Percentiles rank a stretch among this genome's conserved stretches.
Evolutionary conservation across 164 flowering plant genomes (phyloP).

Genomic region (Magnolia officinalis): DNA sequence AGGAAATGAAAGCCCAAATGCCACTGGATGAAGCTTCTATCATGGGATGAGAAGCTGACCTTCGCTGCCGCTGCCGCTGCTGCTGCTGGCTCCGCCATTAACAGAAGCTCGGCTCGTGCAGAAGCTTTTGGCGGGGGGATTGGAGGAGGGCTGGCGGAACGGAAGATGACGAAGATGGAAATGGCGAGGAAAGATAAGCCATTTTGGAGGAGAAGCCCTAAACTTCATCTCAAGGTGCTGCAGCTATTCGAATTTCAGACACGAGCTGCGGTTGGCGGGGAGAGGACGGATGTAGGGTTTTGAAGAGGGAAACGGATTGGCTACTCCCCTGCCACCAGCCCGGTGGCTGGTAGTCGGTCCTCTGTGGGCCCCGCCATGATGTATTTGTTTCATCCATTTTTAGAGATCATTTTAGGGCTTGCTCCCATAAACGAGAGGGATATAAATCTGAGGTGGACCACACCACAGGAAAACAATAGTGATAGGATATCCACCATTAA

Average conservation of each 20-base stretch:
- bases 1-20: too few relatives aligned
- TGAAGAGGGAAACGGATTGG: background rate
- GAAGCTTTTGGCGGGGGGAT: conserved; percentile 30
- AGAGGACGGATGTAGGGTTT: background rate
- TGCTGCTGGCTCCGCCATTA: conserved; percentile 38
- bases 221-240: conserved; percentile 12
- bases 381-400: too few relatives aligned
- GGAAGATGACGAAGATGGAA: background rate
- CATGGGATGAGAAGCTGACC: conserved; percentile 24
- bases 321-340: too few relatives aligned
- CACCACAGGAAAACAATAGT: too few relatives aligned
- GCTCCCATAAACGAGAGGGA: too few relatives aligned
- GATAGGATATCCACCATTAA: too few relatives aligned
- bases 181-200: conserved; percentile 2
- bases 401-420: too few relatives aligned
- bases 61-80: conserved; percentile 21
- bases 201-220: conserved; percentile 20
- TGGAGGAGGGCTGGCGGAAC: conserved; percentile 23
- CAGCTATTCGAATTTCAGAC: too few relatives aligned
- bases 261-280: background rate
- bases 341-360: too few relatives aligned
- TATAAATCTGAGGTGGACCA: too few relatives aligned
- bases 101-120: conserved; percentile 35
- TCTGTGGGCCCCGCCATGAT: too few relatives aligned
- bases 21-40: too few relatives aligned